Conservation (phyloP, 2,329 filamentous ascomycete species). For the Colletotrichum somersetense region DNA sequence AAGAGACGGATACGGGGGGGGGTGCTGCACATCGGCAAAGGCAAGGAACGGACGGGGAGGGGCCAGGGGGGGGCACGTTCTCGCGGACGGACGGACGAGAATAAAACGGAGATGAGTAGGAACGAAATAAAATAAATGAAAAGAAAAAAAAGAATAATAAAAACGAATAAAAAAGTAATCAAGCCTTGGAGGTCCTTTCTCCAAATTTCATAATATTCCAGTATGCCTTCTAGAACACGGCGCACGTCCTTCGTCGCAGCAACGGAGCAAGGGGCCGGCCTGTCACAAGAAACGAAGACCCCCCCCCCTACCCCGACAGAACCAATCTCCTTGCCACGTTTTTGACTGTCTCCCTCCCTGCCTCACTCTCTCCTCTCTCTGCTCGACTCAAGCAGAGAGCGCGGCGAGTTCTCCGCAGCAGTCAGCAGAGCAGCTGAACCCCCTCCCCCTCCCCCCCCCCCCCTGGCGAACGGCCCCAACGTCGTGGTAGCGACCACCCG, state of each 20-base stretch:
- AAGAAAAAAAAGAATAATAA: constrained; percentile 10
- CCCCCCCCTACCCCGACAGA: constrained; percentile 3
- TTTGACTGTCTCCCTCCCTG: background rate
- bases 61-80: constrained; percentile 24
- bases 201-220: constrained; percentile 32
- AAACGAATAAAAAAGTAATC: background rate
- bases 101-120: background rate
- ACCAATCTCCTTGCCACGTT: constrained; percentile 40
- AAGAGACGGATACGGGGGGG: constrained; percentile 1
- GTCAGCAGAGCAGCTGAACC: no score
- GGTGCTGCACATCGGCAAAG: constrained; percentile 1
- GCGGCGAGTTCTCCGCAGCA: constrained; percentile 38
- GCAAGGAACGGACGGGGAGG: constrained; percentile 17
- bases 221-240: constrained; percentile 34
- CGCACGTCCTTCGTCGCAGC: constrained; percentile 33
- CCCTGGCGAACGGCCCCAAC: constrained; percentile 34
- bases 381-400: constrained; percentile 34
- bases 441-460: background rate
- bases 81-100: background rate
- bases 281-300: constrained; percentile 36
- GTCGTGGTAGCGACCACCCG: constrained; percentile 39
- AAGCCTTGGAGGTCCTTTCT: background rate
- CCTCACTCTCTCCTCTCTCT: background rate
- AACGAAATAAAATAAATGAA: background rate
- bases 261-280: constrained; percentile 32